Base-by-base conservation (phyloP, 805 yeast species). In the Wickerhamiella kurtzmanii region DNA sequence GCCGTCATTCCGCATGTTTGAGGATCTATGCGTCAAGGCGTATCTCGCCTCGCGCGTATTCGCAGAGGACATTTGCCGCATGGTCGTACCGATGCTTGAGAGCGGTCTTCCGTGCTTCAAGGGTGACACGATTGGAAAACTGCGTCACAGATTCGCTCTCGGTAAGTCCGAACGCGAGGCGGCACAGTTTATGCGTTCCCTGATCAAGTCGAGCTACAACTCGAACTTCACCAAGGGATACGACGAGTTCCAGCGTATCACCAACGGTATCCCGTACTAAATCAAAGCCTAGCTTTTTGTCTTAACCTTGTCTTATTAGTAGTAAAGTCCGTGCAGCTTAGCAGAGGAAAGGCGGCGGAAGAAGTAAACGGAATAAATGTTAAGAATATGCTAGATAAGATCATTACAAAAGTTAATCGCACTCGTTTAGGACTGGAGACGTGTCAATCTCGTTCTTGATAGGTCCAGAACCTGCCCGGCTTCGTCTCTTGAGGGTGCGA, bases 91-190 rank as follows among this genome's bases (percentile, higher is more conserved):
- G 3, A 92, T 92, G 99, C 68, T 89, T 54, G 94, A 82, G 42
- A 81, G 94, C 61, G 97, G 97, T 1, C 73, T 89, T 59, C 98
- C 97, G 3, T 89, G 98, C 63, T 89, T 89, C 75, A 89, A 87
- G 63, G 88, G 84, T 2, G 67, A 66, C 39, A 87, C 97, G 0
- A 83, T 92, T 47, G 80, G 77, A 63, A 82, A 82, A 58, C 69
- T 92, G 60, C 71, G 82, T 44, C 69, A 67, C 32, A 71, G 99
- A 55, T 89, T 92, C 68, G 95, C 75, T 35, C 84, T 94, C 19
- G 69, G 74, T 21, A 87, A 81, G 64, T 66, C 75, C 25, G 96
- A 89, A 45, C 79, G 76, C 47, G 96, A 89, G 43, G 96, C 96
- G 5, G 86, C 94, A 8, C 58, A 69, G 35, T 76, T 72, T 55